Conservation (phyloP, 2,329 filamentous ascomycete genomes). For the Fusarium sp. region DNA sequence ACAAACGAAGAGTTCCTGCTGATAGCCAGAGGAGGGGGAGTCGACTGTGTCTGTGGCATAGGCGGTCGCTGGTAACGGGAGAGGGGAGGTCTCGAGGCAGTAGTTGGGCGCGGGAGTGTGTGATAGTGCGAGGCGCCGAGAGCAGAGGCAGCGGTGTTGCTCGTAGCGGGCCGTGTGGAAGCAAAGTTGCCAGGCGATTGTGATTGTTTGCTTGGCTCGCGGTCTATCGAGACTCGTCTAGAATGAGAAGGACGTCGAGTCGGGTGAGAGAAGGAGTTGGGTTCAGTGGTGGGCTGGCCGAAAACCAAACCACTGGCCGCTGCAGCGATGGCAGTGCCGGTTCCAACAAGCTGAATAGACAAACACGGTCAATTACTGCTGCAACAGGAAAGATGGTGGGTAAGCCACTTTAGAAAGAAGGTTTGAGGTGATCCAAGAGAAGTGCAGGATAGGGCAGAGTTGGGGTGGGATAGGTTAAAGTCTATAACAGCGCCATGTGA, state of each 20-base stretch:
- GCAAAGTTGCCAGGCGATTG: conserved; percentile 37
- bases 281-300: conserved; percentile 61
- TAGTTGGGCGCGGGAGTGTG: conserved; percentile 44
- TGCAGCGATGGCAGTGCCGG: conserved; percentile 69
- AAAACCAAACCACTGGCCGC: conserved; percentile 68
- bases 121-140: conserved; percentile 46
- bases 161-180: conserved; percentile 56
- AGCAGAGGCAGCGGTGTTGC: conserved; percentile 49
- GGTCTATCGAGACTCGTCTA: conserved; percentile 48
- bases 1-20: conserved; percentile 56
- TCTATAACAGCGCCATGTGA: conserved; percentile 35
- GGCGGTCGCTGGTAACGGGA: conserved; percentile 52
- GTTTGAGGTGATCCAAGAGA: conserved; percentile 28
- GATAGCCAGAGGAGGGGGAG: conserved; percentile 52
- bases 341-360: conserved; percentile 64
- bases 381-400: conserved; percentile 30
- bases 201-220: conserved; percentile 45
- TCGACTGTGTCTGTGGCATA: conserved; percentile 54
- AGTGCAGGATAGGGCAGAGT: conserved; percentile 27
- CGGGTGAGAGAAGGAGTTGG: conserved; percentile 45
- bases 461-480: conserved; percentile 38
- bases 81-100: conserved; percentile 50
- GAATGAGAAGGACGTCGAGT: conserved; percentile 43
- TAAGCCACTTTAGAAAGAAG: conserved; percentile 33
- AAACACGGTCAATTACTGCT: conserved; percentile 35